phyloP scores from a whole-genome alignment of 768 basidiomycete genomes.

The Mycena vitilis region DNA sequence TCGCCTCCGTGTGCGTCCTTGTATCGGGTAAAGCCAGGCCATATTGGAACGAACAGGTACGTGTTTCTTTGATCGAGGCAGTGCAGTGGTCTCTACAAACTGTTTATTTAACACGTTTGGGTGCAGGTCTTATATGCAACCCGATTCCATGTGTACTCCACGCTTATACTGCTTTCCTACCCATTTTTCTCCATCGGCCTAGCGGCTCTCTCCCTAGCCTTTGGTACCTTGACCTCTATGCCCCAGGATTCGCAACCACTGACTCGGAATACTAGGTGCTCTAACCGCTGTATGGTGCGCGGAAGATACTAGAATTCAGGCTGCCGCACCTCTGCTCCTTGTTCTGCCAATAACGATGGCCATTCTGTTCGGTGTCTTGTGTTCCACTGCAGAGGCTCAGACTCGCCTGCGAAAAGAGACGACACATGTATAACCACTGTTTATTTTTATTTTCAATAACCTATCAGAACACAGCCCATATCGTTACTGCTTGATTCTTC shows the following conservation, averaged over 20 bases:
- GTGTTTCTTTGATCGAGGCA: not conserved
- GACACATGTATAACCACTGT: no score
- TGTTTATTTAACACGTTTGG: not conserved
- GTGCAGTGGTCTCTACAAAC: no score
- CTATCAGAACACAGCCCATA: no score
- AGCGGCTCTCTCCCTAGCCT: not conserved
- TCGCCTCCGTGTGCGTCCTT: conserved; percentile 1
- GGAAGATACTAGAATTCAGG: conserved; percentile 10
- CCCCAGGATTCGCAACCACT: no score
- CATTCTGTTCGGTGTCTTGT: conserved; percentile 12
- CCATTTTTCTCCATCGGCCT: conserved; percentile 21
- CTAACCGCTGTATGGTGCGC: conserved; percentile 17
- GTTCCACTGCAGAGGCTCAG: not conserved
- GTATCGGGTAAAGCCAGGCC: not conserved
- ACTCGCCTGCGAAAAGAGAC: no score
- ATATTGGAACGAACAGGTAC: conserved; percentile 14
- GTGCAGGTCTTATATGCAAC: conserved; percentile 4
- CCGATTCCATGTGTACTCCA: conserved; percentile 10
- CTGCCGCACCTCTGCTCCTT: not conserved
- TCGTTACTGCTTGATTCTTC: no score
- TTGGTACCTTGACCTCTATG: not conserved
- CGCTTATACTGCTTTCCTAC: conserved; percentile 18
- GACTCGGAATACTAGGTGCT: not conserved
- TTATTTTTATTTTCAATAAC: no score
- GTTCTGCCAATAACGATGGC: conserved; percentile 7